phyloP scores from a whole-genome alignment of 768 basidiomycete genomes.

The Sutorius australiensis region DNA sequence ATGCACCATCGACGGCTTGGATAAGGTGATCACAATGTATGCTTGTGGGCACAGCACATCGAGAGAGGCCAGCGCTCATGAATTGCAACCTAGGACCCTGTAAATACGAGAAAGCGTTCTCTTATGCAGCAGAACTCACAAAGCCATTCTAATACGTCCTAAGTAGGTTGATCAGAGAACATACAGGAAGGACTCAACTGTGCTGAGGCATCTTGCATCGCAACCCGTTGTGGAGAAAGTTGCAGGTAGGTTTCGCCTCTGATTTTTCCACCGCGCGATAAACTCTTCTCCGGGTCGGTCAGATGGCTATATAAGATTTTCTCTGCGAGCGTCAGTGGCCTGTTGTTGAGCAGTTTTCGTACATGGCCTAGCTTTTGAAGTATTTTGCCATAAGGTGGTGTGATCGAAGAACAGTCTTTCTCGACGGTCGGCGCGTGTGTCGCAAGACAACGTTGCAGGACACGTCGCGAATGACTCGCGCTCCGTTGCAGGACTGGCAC shows the following conservation, averaged over 20 bases:
- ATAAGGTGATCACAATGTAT: constrained; percentile 99
- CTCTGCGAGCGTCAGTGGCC: constrained; percentile 91
- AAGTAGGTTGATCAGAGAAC: constrained; percentile 3
- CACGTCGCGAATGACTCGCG: constrained; percentile 10
- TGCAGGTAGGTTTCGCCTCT: constrained; percentile 89
- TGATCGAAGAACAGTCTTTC: constrained; percentile 70
- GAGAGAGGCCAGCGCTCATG: constrained; percentile 89
- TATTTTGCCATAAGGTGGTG: constrained; percentile 76
- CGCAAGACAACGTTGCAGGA: constrained; percentile 33
- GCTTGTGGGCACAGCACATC: constrained; percentile 81
- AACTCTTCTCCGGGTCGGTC: constrained; percentile 66
- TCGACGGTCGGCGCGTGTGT: constrained; percentile 40
- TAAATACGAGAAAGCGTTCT: constrained; percentile 5
- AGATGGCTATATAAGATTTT: constrained; percentile 97
- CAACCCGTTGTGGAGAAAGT: constrained; percentile 87
- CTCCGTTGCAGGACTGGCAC: constrained; percentile 18
- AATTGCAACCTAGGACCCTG: constrained; percentile 72
- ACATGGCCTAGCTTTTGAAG: constrained; percentile 68
- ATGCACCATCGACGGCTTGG: constrained; percentile 87
- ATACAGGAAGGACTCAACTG: constrained; percentile 53
- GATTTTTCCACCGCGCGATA: constrained; percentile 62
- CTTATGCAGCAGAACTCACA: constrained; percentile 44
- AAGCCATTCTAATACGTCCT: constrained; percentile 62
- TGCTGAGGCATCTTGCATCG: constrained; percentile 94
- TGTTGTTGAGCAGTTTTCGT: constrained; percentile 59